Percentiles rank a stretch among this genome's conserved stretches.
Conservation (phyloP, 2,329 filamentous ascomycete genomes). For the Cladosporium colombiae region DNA sequence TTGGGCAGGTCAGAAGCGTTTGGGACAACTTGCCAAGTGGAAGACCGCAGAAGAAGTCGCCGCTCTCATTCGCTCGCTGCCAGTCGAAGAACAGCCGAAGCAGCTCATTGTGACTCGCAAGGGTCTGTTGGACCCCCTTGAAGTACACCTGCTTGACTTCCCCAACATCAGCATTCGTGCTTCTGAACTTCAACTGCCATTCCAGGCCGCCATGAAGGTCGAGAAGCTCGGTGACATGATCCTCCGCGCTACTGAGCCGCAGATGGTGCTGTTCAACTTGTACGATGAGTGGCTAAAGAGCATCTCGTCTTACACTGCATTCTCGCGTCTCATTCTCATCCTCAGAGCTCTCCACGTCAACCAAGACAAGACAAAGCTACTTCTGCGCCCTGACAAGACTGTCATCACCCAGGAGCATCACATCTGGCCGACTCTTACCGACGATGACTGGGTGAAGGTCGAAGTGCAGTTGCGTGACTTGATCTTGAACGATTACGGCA, state of each 20-base stretch:
- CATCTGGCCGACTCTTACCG: slow-evolving; percentile 92
- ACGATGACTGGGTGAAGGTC: slow-evolving; percentile 99
- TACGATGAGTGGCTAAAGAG: slow-evolving; percentile 99
- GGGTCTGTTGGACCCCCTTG: slow-evolving; percentile 92
- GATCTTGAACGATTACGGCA: slow-evolving; percentile 97
- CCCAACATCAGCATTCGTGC: slow-evolving; percentile 98
- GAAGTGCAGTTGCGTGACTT: slow-evolving; percentile 93
- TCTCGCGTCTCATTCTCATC: slow-evolving; percentile 91
- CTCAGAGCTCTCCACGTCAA: slow-evolving; percentile 95
- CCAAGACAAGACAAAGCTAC: slow-evolving; percentile 95
- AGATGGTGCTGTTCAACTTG: slow-evolving; percentile 99
- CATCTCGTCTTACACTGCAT: slow-evolving; percentile 97
- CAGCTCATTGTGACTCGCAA: slow-evolving; percentile 98
- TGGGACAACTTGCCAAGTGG: slow-evolving; percentile 97
- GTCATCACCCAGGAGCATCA: slow-evolving; percentile 98
- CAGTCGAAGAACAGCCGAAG: slow-evolving; percentile 97
- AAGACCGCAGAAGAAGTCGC: slow-evolving; percentile 99
- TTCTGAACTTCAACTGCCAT: slow-evolving; percentile 92
- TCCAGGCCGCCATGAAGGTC: slow-evolving; percentile 99
- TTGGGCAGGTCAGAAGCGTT: slow-evolving; percentile 98
- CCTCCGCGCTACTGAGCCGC: slow-evolving; percentile 92
- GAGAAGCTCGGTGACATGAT: slow-evolving; percentile 99
- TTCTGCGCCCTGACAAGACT: slow-evolving; percentile 93
- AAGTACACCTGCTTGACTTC: slow-evolving; percentile 96
- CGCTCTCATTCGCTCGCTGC: slow-evolving; percentile 89